Percentiles rank a stretch among this genome's conserved stretches.
phyloP scores from a whole-genome alignment of 1,284 basidiomycete genomes.

The Trichosporon ovoides region DNA sequence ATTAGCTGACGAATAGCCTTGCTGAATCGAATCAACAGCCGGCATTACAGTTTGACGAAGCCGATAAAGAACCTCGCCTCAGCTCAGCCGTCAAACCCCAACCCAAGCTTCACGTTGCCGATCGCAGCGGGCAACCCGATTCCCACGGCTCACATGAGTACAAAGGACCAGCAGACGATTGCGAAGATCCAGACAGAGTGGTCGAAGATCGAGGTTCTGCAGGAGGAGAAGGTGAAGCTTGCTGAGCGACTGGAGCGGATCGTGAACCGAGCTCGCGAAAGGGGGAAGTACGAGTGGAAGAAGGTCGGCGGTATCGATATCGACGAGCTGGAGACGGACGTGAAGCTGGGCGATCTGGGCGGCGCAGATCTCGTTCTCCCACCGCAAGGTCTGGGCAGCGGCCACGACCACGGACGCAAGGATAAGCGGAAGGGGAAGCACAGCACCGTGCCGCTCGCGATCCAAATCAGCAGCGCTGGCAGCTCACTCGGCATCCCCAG shows the following conservation, averaged over 20 bases:
- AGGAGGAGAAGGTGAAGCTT: constrained; percentile 46
- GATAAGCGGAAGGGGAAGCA: constrained; percentile 15
- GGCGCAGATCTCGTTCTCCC: constrained; percentile 37
- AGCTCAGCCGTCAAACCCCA: constrained; percentile 12
- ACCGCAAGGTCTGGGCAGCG: constrained; percentile 35
- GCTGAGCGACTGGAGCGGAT: constrained; percentile 45
- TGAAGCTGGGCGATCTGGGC: constrained; percentile 31
- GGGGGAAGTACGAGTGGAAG: constrained; percentile 42
- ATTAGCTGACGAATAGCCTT: constrained; percentile 25
- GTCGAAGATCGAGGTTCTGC: constrained; percentile 40
- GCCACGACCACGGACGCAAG: constrained; percentile 13
- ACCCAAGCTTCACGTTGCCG: constrained; percentile 29
- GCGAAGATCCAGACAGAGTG: constrained; percentile 46
- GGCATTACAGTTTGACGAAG: constrained; percentile 40
- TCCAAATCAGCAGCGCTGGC: constrained; percentile 8
- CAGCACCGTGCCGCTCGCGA: constrained; percentile 9
- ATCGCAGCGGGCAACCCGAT: constrained; percentile 28
- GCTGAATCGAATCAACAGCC: constrained; percentile 36
- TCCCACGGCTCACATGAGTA: constrained; percentile 35
- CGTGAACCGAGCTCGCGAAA: constrained; percentile 37
- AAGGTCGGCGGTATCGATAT: constrained; percentile 45
- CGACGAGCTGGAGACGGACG: constrained; percentile 28
- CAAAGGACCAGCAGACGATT: constrained; percentile 42
- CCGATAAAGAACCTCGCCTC: constrained; percentile 21
- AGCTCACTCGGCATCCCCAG: not conserved